Percentiles rank a stretch among this genome's conserved stretches.
phyloP scores from a whole-genome alignment of 2,329 filamentous ascomycete genomes.

The Phaeosphaeriaceae sp. region DNA sequence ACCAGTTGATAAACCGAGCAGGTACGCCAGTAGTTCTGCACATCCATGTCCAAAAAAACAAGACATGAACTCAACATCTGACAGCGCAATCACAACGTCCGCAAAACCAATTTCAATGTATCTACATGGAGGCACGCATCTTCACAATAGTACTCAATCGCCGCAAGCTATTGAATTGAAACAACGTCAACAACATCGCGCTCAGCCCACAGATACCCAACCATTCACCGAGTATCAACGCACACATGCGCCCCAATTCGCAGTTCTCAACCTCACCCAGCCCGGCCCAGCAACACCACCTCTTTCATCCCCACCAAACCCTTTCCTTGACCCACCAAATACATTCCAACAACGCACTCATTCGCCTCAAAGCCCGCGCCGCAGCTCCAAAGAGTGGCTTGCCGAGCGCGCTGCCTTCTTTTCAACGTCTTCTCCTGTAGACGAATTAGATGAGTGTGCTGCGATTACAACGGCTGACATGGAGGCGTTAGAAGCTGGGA shows the following conservation, averaged over 20 bases:
- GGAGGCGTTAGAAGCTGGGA: conserved; percentile 9
- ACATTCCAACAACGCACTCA: not conserved
- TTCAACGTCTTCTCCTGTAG: not conserved
- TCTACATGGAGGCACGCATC: too few species aligned
- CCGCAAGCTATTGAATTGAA: not conserved
- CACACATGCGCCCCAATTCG: not conserved
- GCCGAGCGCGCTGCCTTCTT: conserved; percentile 15
- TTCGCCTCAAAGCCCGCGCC: too few species aligned
- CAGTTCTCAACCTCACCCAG: too few species aligned
- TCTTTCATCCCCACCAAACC: conserved; percentile 3
- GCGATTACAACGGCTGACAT: conserved; percentile 1
- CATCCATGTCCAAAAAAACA: not conserved
- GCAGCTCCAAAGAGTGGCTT: conserved; percentile 15
- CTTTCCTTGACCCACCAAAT: conserved; percentile 6
- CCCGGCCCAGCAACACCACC: too few species aligned
- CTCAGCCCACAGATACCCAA: not conserved
- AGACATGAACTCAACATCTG: not conserved
- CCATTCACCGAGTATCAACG: not conserved
- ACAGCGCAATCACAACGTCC: not conserved
- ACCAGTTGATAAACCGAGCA: conserved; percentile 22
- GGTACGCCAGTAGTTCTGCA: conserved; percentile 5
- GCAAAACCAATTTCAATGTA: not conserved
- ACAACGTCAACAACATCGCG: not conserved
- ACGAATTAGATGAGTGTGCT: not conserved
- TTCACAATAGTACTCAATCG: too few species aligned